phyloP scores from a whole-genome alignment of 129 eudicot genomes.

The Lactuca saligna region DNA sequence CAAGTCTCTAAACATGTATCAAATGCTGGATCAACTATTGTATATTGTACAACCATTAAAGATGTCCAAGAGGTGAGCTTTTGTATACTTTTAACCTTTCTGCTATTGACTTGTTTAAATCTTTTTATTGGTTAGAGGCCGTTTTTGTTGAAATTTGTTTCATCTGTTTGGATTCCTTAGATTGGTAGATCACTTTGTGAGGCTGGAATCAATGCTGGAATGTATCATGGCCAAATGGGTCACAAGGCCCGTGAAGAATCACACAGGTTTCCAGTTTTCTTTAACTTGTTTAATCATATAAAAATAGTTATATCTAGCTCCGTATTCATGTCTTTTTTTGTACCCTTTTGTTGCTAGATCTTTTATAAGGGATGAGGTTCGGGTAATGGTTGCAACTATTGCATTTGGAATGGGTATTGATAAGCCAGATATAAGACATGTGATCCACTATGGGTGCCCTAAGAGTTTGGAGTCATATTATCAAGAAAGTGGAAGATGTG shows the following conservation, averaged over 20 bases:
- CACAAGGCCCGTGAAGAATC: constrained; percentile 72
- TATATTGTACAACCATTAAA: constrained; percentile 78
- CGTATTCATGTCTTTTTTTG: not conserved
- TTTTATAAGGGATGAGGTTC: constrained; percentile 81
- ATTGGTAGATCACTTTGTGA: constrained; percentile 49
- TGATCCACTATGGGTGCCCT: constrained; percentile 92
- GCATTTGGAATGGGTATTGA: constrained; percentile 99
- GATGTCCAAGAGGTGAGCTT: constrained; percentile 78
- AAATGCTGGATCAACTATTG: constrained; percentile 57
- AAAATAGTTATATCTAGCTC: constrained; percentile 4
- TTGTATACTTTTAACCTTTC: constrained; percentile 14
- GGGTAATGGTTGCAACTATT: constrained; percentile 90
- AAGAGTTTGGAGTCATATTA: constrained; percentile 95
- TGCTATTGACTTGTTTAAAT: constrained; percentile 15
- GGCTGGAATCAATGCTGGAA: constrained; percentile 70
- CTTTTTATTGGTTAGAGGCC: not conserved
- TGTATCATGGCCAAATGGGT: constrained; percentile 89
- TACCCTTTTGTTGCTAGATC: constrained; percentile 47
- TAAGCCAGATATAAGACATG: constrained; percentile 83
- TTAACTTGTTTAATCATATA: not conserved
- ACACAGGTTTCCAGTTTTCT: constrained; percentile 55
- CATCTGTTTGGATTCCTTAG: constrained; percentile 34
- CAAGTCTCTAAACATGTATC: constrained; percentile 58
- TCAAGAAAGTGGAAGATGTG: constrained; percentile 99
- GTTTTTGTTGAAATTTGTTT: constrained; percentile 5